Evolutionary conservation across 257 asterid species (phyloP), one percentile per base, ranked within the genome.

Genomic region (Lavandula angustifolia): DNA sequence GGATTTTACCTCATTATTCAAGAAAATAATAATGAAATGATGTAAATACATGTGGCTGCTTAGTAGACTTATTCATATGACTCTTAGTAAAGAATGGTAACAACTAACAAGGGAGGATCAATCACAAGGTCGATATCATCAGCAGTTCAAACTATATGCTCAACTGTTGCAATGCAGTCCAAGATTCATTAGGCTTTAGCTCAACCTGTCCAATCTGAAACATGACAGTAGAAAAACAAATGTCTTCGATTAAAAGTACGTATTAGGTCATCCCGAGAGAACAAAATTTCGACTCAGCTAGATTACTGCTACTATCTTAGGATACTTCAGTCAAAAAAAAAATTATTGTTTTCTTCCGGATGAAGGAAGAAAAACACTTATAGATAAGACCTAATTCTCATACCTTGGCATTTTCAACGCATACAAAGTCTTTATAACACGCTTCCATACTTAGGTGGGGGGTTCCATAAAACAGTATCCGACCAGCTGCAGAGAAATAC

Each of bases 401-500:
- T 84, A 90, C 99, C 95, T 90, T 86, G 76, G 97, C 99, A 79
- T 94, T 90, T 74, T 94, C 99, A 7, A 94, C 95, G 18, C 97
- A 94, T 53, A 90, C 96, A 75, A 94, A 94, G 73, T 90, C 85
- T 80, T 90, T 90, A 57, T 90, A 94, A 65, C 92, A 81, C n/a
- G 94, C 67, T 65, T 87, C 92, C 95, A 94, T 90, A 0, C 94
- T 87, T 62, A 87, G 80, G 79, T 94, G 80, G 5, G 5, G 97
- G 99, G 69, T 94, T 94, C 99, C 99, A 94, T 59, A 94, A 71
- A 63, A 94, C 99, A 64, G 91, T 70, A 80, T 94, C 99, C 1
- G 96, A 74, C 99, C 99, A 94, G 75, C 99, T 94, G 79, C 68
- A 56, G 49, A 31, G 27, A 54, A 44, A 62, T 18, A 31, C 3